Evolutionary conservation across 2,329 filamentous ascomycete genomes (phyloP).

Genomic region (Epichloe sp.): DNA sequence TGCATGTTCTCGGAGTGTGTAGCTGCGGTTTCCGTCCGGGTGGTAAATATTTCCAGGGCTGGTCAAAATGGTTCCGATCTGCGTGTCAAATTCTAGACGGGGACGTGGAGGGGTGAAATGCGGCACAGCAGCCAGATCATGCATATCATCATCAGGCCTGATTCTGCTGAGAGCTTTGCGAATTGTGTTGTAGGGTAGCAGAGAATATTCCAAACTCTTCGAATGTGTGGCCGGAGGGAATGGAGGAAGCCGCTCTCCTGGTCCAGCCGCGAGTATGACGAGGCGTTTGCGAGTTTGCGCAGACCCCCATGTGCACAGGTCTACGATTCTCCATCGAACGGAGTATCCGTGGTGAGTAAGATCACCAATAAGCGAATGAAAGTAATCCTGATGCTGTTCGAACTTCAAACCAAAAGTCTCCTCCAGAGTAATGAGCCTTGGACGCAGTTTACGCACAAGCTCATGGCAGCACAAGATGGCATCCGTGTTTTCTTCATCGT

Average conservation of each 20-base stretch:
- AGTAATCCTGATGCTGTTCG: constrained; percentile 38
- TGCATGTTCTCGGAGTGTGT: constrained; percentile 56
- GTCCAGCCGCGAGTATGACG: constrained; percentile 46
- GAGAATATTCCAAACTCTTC: constrained; percentile 19
- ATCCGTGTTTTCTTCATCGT: constrained; percentile 58
- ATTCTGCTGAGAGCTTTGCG: constrained; percentile 27
- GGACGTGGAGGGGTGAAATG: constrained; percentile 16
- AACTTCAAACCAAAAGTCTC: constrained; percentile 59
- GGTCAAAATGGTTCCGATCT: constrained; percentile 50
- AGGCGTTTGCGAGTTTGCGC: constrained; percentile 37
- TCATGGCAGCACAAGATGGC: constrained; percentile 39
- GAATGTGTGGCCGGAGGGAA: constrained; percentile 53
- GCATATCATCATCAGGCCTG: constrained; percentile 21
- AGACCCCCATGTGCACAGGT: constrained; percentile 36
- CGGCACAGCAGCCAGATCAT: constrained; percentile 21
- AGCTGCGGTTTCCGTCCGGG: constrained; percentile 46
- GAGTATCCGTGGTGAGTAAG: constrained; percentile 56
- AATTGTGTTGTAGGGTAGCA: constrained; percentile 31
- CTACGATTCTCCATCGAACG: constrained; percentile 52
- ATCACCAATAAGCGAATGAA: constrained; percentile 46
- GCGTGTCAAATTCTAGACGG: constrained; percentile 32
- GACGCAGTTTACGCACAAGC: constrained; percentile 44
- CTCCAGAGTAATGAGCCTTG: constrained; percentile 63
- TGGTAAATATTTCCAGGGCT: constrained; percentile 51
- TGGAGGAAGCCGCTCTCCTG: constrained; percentile 55